These are phyloP conservation scores for Vanrija sp. DNA, from an alignment of 1,284 basidiomycete genomes.

Conservation along the genomic window DNA sequence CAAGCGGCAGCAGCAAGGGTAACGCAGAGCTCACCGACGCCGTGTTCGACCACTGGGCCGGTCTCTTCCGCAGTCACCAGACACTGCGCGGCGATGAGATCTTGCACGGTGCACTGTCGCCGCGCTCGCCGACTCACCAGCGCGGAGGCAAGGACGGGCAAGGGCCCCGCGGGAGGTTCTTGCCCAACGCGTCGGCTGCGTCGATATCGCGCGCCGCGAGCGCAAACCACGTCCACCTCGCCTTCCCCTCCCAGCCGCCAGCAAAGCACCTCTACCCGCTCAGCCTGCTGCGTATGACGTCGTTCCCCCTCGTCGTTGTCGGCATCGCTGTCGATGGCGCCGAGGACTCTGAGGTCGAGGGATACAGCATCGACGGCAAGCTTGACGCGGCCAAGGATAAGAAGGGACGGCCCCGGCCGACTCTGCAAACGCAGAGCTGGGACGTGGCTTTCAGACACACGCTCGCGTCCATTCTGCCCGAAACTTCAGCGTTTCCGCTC, in stretches of 20 bases:
- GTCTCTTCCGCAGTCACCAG: constrained; percentile 30
- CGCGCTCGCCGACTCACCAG: constrained; percentile 5
- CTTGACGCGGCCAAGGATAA: background rate
- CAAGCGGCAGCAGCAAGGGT: too few species aligned
- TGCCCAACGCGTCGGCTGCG: constrained; percentile 22
- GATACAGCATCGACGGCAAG: constrained; percentile 14
- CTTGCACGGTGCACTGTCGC: constrained; percentile 14
- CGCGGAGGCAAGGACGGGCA: background rate
- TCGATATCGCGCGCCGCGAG: constrained; percentile 32
- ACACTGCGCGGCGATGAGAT: constrained; percentile 42
- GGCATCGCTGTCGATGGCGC: constrained; percentile 35
- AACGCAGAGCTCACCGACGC: constrained; percentile 13
- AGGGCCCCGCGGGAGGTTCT: constrained; percentile 25
- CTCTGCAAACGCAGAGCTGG: constrained; percentile 10
- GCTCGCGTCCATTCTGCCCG: constrained; percentile 50
- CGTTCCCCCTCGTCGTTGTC: constrained; percentile 42
- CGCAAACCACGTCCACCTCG: constrained; percentile 39
- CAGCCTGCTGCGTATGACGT: constrained; percentile 33
- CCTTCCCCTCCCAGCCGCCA: constrained; percentile 31
- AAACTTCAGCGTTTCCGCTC: constrained; percentile 66
- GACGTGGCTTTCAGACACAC: constrained; percentile 32
- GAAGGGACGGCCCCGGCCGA: constrained; percentile 3
- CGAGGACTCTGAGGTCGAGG: constrained; percentile 4
- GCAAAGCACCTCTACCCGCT: constrained; percentile 38
- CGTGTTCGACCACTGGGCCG: constrained; percentile 28